These are phyloP conservation scores for Endothia cerciana DNA, from an alignment of 2,329 filamentous ascomycete species.

Conservation along the genomic window DNA sequence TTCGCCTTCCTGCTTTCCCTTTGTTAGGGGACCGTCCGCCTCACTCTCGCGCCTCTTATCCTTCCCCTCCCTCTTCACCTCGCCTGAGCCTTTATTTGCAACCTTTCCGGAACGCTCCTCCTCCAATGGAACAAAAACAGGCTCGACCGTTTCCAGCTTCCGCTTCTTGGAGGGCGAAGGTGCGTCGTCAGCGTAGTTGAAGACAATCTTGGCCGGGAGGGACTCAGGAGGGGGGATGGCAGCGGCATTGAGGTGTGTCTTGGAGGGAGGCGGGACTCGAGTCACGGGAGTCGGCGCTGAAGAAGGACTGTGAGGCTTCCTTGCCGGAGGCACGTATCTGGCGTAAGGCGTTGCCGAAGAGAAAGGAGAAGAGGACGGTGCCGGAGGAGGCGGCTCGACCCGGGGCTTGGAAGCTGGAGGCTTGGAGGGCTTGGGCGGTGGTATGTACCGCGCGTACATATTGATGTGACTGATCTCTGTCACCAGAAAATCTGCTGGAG, in stretches of 20 bases:
- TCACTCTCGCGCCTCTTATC: slow-evolving; percentile 40
- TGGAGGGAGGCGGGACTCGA: slow-evolving; percentile 14
- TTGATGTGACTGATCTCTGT: background rate
- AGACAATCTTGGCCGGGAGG: slow-evolving; percentile 31
- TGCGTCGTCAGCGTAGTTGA: slow-evolving; percentile 32
- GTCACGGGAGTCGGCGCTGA: background rate
- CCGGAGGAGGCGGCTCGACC: slow-evolving; percentile 20
- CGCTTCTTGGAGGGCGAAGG: slow-evolving; percentile 27
- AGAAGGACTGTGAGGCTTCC: slow-evolving; percentile 1
- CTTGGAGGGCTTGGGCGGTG: slow-evolving; percentile 41
- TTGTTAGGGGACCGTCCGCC: slow-evolving; percentile 32
- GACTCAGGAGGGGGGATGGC: slow-evolving; percentile 24
- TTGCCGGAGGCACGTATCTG: slow-evolving; percentile 29
- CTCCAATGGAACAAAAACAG: background rate
- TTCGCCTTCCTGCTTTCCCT: slow-evolving; percentile 36
- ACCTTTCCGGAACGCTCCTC: slow-evolving; percentile 24
- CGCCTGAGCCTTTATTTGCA: background rate
- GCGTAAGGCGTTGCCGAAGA: slow-evolving; percentile 29
- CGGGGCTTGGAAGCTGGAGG: slow-evolving; percentile 27
- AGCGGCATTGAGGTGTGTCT: slow-evolving; percentile 26
- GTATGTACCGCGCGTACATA: slow-evolving; percentile 44
- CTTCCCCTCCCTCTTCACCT: slow-evolving; percentile 35
- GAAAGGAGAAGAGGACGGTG: slow-evolving; percentile 32
- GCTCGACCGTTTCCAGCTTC: slow-evolving; percentile 25
- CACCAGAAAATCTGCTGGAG: background rate